A percentile compares a stretch with the other conserved stretches of the same genome.
Evolutionary conservation across 192 early-diverging fungal species (phyloP).

Genomic region (Entomortierella lignicola): DNA sequence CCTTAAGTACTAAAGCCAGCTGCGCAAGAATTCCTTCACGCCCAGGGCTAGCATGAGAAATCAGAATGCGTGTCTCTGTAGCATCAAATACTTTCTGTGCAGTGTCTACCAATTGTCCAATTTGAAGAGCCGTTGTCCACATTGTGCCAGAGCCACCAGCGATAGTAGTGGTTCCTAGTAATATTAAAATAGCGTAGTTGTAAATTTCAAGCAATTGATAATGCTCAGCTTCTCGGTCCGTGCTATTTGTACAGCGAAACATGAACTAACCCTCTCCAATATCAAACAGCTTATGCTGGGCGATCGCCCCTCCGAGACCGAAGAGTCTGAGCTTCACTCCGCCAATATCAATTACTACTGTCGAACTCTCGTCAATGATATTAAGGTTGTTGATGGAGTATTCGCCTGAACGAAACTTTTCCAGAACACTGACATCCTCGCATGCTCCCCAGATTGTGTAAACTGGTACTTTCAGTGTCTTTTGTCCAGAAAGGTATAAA

Average conservation of each 20-base stretch:
- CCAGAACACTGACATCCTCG: conserved; percentile 68
- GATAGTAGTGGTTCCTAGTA: conserved; percentile 62
- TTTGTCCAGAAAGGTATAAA: conserved; percentile 53
- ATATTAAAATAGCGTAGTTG: background rate
- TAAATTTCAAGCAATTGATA: too few relatives aligned
- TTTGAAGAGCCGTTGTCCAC: conserved; percentile 73
- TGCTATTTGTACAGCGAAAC: background rate
- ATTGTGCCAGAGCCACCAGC: conserved; percentile 71
- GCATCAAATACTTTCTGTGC: conserved; percentile 65
- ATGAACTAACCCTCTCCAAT: conserved; percentile 63
- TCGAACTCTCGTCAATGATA: conserved; percentile 66
- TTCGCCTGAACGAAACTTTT: conserved; percentile 62
- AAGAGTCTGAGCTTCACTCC: conserved; percentile 67
- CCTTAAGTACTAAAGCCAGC: conserved; percentile 61
- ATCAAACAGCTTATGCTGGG: conserved; percentile 71
- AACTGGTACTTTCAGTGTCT: conserved; percentile 63
- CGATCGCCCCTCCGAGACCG: conserved; percentile 70
- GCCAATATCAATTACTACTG: conserved; percentile 63
- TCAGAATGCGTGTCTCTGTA: conserved; percentile 66
- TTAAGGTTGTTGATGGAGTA: conserved; percentile 62
- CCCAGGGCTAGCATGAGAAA: conserved; percentile 70
- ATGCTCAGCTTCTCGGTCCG: background rate
- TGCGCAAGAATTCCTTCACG: conserved; percentile 69
- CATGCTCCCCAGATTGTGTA: conserved; percentile 74
- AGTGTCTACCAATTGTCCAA: conserved; percentile 70